Percentiles rank a stretch among this genome's conserved stretches.
Evolutionary conservation across 2,329 filamentous ascomycete species (phyloP).

Genomic region (Colletotrichum scovillei): DNA sequence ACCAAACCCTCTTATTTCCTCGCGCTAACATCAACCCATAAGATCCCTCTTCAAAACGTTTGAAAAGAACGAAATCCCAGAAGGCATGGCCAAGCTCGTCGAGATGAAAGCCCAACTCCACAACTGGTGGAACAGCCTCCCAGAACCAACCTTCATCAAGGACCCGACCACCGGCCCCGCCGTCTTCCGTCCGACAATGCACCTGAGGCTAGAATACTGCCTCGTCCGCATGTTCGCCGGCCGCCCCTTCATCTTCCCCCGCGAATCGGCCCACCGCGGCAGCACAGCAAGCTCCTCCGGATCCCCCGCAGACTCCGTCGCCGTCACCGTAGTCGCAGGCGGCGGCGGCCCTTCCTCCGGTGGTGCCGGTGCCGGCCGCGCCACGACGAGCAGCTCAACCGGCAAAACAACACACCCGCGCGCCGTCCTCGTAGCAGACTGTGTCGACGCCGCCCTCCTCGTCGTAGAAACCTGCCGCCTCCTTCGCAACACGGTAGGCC

Average conservation of each 20-base stretch:
- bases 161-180: conserved; percentile 53
- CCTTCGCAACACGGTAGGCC: conserved; percentile 61
- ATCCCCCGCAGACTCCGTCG: conserved; percentile 41
- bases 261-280: conserved; percentile 40
- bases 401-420: conserved; percentile 43
- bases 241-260: conserved; percentile 62
- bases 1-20: too few species aligned
- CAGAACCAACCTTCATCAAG: conserved; percentile 45
- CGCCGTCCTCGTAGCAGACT: conserved; percentile 59
- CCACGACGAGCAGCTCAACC: conserved; percentile 4
- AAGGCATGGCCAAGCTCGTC: conserved; percentile 46
- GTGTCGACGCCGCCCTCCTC: conserved; percentile 62
- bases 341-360: too few species aligned
- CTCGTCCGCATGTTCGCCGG: conserved; percentile 65
- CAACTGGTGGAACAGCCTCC: conserved; percentile 51
- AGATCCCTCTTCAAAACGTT: conserved; percentile 49
- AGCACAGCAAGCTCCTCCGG: conserved; percentile 45
- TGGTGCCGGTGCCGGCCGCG: conserved; percentile 30
- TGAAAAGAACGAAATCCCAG: conserved; percentile 45
- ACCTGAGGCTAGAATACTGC: conserved; percentile 64
- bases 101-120: conserved; percentile 51
- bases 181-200: conserved; percentile 59
- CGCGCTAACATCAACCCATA: conserved; percentile 10
- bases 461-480: conserved; percentile 62
- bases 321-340: neutral